Evolutionary conservation across 225 moss, liverwort and hornwort genomes (phyloP).

Genomic region (Bryum argenteum): DNA sequence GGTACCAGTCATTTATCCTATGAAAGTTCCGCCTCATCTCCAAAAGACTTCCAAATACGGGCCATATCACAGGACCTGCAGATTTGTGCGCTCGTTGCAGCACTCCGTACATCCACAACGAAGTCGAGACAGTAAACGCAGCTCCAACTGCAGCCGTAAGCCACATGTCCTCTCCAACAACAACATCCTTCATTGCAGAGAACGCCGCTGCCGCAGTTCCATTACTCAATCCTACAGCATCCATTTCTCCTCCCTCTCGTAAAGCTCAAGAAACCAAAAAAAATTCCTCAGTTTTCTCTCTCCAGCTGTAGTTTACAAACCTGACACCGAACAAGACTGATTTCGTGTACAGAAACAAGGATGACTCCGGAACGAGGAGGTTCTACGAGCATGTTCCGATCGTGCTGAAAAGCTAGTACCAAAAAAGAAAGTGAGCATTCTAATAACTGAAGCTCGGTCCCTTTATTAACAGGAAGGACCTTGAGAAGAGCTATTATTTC

Average conservation of each 20-base stretch:
- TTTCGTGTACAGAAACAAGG: too few species aligned
- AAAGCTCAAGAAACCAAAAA: too few species aligned
- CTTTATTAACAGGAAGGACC: too few species aligned
- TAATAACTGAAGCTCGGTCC: too few species aligned
- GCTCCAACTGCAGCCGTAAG: constrained; percentile 12
- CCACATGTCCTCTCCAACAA: constrained; percentile 20
- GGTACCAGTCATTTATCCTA: constrained; percentile 35
- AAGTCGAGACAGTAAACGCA: constrained; percentile 13
- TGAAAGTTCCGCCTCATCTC: constrained; percentile 38
- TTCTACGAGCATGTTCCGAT: too few species aligned
- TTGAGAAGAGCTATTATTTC: too few species aligned
- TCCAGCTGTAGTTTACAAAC: too few species aligned
- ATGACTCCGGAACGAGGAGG: too few species aligned
- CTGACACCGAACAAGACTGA: too few species aligned
- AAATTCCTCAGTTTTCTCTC: too few species aligned
- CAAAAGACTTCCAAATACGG: constrained; percentile 24
- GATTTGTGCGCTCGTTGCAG: not conserved
- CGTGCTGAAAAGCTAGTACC: too few species aligned
- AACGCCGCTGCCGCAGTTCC: constrained; percentile 6
- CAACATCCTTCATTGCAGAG: constrained; percentile 14
- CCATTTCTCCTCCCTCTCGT: constrained; percentile 24
- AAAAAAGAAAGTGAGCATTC: too few species aligned
- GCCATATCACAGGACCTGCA: constrained; percentile 42
- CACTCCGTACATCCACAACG: constrained; percentile 26
- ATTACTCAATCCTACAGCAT: not conserved